Percentiles rank a stretch among this genome's conserved stretches.
Conservation (phyloP, 495 filamentous ascomycete genomes). For the Aspergillus incahuasiensis region DNA sequence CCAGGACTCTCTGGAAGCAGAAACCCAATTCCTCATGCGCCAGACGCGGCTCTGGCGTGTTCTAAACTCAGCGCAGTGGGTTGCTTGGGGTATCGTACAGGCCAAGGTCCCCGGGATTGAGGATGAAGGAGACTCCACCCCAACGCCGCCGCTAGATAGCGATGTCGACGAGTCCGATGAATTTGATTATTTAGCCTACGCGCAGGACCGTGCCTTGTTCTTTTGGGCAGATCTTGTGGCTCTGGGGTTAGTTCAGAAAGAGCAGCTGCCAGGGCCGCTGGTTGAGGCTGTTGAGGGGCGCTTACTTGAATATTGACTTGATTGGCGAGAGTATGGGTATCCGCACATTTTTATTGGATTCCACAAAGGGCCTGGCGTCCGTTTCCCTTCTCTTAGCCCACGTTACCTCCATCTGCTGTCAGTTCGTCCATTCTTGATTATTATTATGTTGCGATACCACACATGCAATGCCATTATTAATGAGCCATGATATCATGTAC, state of each 20-base stretch:
- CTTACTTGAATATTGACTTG: conserved; percentile 50
- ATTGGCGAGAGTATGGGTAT: neutral
- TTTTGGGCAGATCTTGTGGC: conserved; percentile 86
- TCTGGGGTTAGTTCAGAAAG: conserved; percentile 62
- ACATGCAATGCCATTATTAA: conserved; percentile 8
- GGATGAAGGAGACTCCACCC: conserved; percentile 20
- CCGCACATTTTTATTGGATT: neutral
- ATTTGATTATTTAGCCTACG: conserved; percentile 90
- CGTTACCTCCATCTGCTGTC: conserved; percentile 1
- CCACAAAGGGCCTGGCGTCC: neutral
- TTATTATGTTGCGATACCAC: conserved; percentile 10
- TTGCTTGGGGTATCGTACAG: conserved; percentile 94
- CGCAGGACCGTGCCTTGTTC: conserved; percentile 84
- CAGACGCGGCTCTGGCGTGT: conserved; percentile 82
- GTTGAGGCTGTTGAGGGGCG: conserved; percentile 50
- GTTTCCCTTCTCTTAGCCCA: neutral
- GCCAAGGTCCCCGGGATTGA: conserved; percentile 71
- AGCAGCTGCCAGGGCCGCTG: conserved; percentile 67
- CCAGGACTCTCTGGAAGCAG: conserved; percentile 56
- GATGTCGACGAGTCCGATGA: conserved; percentile 52
- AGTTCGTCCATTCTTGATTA: neutral
- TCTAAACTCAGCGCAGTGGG: conserved; percentile 85
- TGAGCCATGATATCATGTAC: conserved; percentile 12
- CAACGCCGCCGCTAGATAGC: conserved; percentile 16
- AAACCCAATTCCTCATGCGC: conserved; percentile 63